phyloP scores from a whole-genome alignment of 768 basidiomycete species.

The Phlebiopsis gigantea region DNA sequence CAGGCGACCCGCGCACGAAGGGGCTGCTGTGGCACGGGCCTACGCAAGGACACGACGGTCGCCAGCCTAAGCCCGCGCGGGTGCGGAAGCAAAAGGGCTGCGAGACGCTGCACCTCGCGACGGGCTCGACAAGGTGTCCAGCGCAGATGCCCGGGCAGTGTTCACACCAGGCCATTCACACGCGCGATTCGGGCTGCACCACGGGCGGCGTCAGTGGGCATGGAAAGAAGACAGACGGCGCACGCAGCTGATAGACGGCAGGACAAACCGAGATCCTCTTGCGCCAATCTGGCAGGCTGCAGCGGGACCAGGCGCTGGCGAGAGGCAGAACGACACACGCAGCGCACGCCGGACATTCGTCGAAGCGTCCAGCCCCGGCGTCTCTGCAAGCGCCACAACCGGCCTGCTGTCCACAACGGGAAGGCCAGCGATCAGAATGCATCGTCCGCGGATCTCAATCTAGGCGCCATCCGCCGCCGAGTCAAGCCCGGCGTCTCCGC shows the following conservation, averaged over 20 bases:
- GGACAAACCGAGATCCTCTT: background rate
- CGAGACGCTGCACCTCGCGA: background rate
- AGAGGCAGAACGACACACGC: too few relatives aligned
- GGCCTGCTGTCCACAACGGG: background rate
- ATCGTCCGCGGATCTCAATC: background rate
- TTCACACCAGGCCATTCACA: background rate
- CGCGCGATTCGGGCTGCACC: background rate
- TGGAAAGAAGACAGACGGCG: background rate
- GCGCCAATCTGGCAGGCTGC: background rate
- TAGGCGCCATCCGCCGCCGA: conserved; percentile 1
- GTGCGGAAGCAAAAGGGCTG: background rate
- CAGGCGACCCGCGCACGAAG: background rate
- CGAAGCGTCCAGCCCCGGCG: too few relatives aligned
- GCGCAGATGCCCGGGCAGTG: background rate
- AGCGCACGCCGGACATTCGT: background rate
- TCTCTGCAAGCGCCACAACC: background rate
- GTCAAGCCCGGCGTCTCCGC: background rate
- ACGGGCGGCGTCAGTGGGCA: background rate
- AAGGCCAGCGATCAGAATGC: background rate
- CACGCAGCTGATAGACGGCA: background rate
- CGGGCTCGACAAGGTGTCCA: background rate
- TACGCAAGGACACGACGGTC: background rate
- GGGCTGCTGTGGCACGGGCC: background rate
- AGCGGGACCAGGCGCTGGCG: too few relatives aligned
- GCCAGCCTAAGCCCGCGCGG: background rate